phyloP scores from a whole-genome alignment of 192 early-diverging fungal species.

The Pilaira anomala region DNA sequence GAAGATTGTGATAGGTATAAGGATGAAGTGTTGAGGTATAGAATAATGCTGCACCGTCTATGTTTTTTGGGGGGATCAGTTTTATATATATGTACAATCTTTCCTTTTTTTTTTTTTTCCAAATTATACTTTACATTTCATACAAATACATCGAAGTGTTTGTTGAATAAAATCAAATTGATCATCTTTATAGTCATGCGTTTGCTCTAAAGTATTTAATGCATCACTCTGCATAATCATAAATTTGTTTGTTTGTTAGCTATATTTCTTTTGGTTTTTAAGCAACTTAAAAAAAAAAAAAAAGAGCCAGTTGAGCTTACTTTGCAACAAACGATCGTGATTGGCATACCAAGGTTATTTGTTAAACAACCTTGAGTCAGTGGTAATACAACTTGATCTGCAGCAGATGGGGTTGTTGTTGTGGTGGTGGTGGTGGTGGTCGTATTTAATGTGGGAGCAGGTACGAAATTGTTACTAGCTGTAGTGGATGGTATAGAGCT shows the following conservation, averaged over 20 bases:
- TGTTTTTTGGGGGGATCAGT: not conserved
- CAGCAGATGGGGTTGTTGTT: slow-evolving; percentile 16
- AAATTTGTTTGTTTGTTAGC: not conserved
- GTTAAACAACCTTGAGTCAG: slow-evolving; percentile 79
- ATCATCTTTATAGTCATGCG: slow-evolving; percentile 83
- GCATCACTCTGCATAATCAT: slow-evolving; percentile 52
- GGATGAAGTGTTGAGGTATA: slow-evolving; percentile 84
- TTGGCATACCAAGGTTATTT: slow-evolving; percentile 82
- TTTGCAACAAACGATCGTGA: slow-evolving; percentile 89
- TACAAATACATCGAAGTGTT: slow-evolving; percentile 80
- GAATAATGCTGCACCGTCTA: slow-evolving; percentile 87
- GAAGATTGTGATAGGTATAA: slow-evolving; percentile 70
- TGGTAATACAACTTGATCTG: slow-evolving; percentile 62
- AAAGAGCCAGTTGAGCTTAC: slow-evolving; percentile 29
- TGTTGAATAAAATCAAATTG: slow-evolving; percentile 97
- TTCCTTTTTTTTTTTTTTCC: not conserved
- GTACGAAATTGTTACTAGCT: slow-evolving; percentile 24
- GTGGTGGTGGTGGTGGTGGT: no score
- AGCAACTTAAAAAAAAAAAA: no score
- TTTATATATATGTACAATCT: not conserved
- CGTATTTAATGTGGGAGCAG: slow-evolving; percentile 20
- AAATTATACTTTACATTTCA: slow-evolving; percentile 65
- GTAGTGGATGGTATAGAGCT: slow-evolving; percentile 32
- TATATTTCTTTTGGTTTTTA: not conserved
- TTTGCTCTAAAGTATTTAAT: slow-evolving; percentile 71